Conservation (phyloP, 2,329 filamentous ascomycete species). For the Aspergillus pseudoglaucus region DNA sequence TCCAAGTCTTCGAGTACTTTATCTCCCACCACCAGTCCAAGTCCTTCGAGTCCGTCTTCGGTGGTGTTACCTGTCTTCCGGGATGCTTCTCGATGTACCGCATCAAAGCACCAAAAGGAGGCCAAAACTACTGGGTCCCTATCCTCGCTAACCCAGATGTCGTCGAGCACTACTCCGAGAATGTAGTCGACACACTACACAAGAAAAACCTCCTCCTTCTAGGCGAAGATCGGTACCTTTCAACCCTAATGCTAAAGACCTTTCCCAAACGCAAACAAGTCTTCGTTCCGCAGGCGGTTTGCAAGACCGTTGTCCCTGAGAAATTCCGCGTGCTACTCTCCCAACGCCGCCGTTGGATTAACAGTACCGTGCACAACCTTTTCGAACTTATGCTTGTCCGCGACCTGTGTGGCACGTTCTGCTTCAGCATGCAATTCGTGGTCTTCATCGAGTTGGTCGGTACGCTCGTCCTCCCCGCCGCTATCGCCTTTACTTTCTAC, state of each 20-base stretch:
- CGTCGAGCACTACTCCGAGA: conserved; percentile 98
- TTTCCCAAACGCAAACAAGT: conserved; percentile 99
- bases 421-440: conserved; percentile 99
- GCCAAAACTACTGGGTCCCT: conserved; percentile 98
- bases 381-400: conserved; percentile 95
- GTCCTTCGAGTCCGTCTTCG: conserved; percentile 96
- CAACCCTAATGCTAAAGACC: conserved; percentile 94
- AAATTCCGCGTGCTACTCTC: conserved; percentile 87
- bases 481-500: conserved; percentile 95
- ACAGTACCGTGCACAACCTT: conserved; percentile 96
- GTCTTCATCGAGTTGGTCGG: conserved; percentile 92
- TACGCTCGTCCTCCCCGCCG: conserved; percentile 88
- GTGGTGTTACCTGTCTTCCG: conserved; percentile 95
- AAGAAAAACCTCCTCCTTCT: conserved; percentile 92
- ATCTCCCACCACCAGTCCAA: conserved; percentile 96
- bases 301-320: conserved; percentile 96
- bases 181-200: conserved; percentile 95
- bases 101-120: conserved; percentile 97
- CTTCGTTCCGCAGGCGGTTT: conserved; percentile 96
- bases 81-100: conserved; percentile 99
- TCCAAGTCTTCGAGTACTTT: conserved; percentile 99
- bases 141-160: conserved; percentile 97
- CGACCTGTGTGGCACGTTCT: conserved; percentile 96
- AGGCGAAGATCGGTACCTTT: conserved; percentile 90
- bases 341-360: conserved; percentile 96